These are phyloP conservation scores for Trichosporon sp. DNA, from an alignment of 1,284 basidiomycete genomes.

Conservation along the genomic window DNA sequence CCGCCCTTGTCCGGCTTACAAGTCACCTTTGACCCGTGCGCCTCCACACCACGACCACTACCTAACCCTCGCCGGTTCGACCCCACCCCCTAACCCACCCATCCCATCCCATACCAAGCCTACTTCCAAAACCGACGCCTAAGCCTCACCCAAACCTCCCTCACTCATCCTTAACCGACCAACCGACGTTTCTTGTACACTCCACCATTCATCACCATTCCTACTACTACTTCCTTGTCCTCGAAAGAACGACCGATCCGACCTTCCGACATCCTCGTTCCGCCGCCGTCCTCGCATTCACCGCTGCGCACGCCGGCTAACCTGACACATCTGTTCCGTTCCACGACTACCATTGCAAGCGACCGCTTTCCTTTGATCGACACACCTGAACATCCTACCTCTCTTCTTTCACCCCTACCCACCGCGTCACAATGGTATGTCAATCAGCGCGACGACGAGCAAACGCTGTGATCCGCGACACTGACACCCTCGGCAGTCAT, in stretches of 20 bases:
- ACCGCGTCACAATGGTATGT: conserved; percentile 1
- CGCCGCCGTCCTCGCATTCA: not conserved
- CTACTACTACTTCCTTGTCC: too few species aligned
- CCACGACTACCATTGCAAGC: not conserved
- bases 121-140: not conserved
- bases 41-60: not conserved
- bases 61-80: not conserved
- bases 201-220: too few species aligned
- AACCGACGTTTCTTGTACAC: not conserved
- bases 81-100: too few species aligned
- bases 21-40: not conserved
- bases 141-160: too few species aligned
- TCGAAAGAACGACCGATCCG: not conserved
- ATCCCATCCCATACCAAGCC: not conserved
- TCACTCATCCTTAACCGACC: too few species aligned
- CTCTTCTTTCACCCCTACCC: not conserved
- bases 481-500: conserved; percentile 6
- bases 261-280: not conserved
- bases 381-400: not conserved
- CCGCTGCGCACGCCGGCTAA: not conserved
- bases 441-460: not conserved
- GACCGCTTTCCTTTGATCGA: not conserved
- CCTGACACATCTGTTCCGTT: not conserved
- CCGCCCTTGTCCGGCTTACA: not conserved
- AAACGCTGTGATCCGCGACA: not conserved